Base-by-base conservation (phyloP, 163 green algal species). In the Picocystis sp. region DNA sequence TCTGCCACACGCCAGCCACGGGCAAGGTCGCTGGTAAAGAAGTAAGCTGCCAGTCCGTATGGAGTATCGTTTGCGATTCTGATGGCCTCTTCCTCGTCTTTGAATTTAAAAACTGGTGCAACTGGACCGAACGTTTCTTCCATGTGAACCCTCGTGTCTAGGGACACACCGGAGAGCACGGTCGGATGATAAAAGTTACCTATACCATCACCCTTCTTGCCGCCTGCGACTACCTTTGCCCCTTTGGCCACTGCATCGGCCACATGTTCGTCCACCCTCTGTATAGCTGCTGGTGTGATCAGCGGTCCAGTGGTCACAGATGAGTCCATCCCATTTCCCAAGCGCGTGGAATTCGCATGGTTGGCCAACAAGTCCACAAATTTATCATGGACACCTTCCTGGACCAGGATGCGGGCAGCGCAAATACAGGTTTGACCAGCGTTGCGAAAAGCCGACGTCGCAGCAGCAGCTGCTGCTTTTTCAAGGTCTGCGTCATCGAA, bases 51-150 rank as follows among this genome's bases (percentile, higher is more conserved):
- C n/a, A 86, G 65, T 45, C 77, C 77, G 41, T 82, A 89, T 46
- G 75, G 57, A 6, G 84, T 95, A 65, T 84, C 70, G 61, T 97
- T 97, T 35, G 87, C 88, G 55, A 97, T 63, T 45, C 65, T 34
- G 23, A 97, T 55, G 1, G 76, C 89, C 53, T 96, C 86, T 10
- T 80, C 71, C 21, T 94, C 86, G 2, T 54, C 67, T 3, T 24
- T 21, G 47, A 93, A 91, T 43, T 62, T 78, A 69, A 87, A 84
- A 17, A 97, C 44, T 0, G 85, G 81, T 1, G 91, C 79, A 9
- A 96, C 67, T 0, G 90, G 90, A 0, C 86, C 90, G 66, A 98
- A 98, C 0, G 76, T 89, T 63, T 98, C 90, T 60, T 97, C 83
- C n/a, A 70, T 61, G 45, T 56, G 53, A 12, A 64, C 29, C 14